Base-by-base conservation (phyloP, 2,329 filamentous ascomycete genomes). In the Huntiella omanensis region DNA sequence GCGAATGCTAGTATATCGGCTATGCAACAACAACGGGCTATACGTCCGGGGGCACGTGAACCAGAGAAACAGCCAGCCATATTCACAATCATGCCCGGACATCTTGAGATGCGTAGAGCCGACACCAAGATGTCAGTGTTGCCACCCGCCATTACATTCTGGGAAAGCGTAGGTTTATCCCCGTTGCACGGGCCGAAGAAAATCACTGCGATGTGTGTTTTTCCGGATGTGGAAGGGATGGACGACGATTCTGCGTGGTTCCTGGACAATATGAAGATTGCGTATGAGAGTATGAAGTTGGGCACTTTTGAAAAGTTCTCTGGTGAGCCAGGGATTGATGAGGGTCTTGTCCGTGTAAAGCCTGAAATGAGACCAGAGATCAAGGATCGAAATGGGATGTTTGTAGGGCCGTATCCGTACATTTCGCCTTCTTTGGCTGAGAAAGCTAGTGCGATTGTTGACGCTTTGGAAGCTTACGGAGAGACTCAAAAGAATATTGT, bases 81-180 rank as follows among this genome's bases (percentile, higher is more conserved):
- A 2, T 80, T 80, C 52, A 65, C 68, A 36, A 72, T 91, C 2
- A 70, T 73, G 1, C 65, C 76, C 0, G 83, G 83, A 1, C 78
- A 83, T 54, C 64, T 91, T 34, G 77, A 83, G 52, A 66, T 92
- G 8, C 77, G 78, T 42, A 70, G 83, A 45, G 73, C 76, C 15
- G 80, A 85, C 35, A 69, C 70, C 1, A 73, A 71, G 41, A 70
- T 86, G 47, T 83, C 85, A 8, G 66, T 92, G 35, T 65, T 88
- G 16, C 81, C 84, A 2, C 73, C 83, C 1, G 80, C 82, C 0
- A 64, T 88, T 15, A 64, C 70, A 1, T 93, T 91, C 55, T 92
- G 84, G 85, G 83, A 91, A 56, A 77, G 78, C 40, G 64, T 92
- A 13, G 81, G 83, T 0, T 67, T 93, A 1, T 75, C 75, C 1